A percentile compares a stretch with the other conserved stretches of the same genome.
Evolutionary conservation across 331 rosid genomes (phyloP).

Genomic region (Prunus yedoensis): DNA sequence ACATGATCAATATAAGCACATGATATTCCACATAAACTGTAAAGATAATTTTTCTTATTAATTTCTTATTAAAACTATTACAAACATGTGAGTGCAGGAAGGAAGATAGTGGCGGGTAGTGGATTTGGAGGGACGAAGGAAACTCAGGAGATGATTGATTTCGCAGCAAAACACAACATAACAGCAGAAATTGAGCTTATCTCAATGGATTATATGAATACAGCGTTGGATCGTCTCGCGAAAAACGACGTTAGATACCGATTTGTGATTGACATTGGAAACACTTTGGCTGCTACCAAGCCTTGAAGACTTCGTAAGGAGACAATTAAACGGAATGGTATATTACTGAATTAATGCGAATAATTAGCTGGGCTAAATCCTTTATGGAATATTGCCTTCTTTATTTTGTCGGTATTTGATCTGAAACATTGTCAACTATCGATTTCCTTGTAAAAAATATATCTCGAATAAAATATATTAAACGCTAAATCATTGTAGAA

Average conservation of each 20-base stretch:
- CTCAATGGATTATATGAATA: constrained; percentile 45
- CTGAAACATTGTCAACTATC: too few relatives aligned
- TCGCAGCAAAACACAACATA: constrained; percentile 35
- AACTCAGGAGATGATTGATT: constrained; percentile 11
- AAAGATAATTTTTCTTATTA: too few relatives aligned
- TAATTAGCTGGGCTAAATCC: too few relatives aligned
- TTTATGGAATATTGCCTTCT: too few relatives aligned
- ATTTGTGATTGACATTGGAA: constrained; percentile 33
- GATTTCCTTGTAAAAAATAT: too few relatives aligned
- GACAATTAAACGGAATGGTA: too few relatives aligned
- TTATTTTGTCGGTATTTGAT: too few relatives aligned
- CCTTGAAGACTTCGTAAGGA: background rate
- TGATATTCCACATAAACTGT: too few relatives aligned
- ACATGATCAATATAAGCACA: too few relatives aligned
- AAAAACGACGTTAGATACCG: constrained; percentile 34
- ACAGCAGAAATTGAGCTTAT: constrained; percentile 46
- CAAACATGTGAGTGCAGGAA: constrained; percentile 21
- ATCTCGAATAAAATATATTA: too few relatives aligned
- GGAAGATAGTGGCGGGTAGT: constrained; percentile 51
- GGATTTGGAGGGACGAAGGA: constrained; percentile 41
- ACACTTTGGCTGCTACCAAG: background rate
- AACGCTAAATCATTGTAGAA: too few relatives aligned
- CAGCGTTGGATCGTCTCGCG: constrained; percentile 21
- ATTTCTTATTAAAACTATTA: background rate
- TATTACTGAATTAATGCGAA: too few relatives aligned